Base-by-base conservation (phyloP, 2,329 filamentous ascomycete genomes). In the Fusarium mangiferae region DNA sequence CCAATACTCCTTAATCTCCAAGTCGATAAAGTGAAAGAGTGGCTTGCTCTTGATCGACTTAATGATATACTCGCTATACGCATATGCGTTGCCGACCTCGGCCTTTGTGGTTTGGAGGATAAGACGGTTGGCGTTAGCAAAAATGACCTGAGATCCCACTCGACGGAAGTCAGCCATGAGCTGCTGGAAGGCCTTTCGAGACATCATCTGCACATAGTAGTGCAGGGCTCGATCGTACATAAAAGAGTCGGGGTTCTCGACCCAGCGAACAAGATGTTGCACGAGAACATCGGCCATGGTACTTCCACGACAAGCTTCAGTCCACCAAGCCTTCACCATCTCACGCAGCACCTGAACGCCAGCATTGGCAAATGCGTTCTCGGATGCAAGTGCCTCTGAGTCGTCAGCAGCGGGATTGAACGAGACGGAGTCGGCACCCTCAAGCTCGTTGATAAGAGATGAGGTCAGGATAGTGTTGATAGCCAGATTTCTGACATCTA, bases 311-410 rank as follows among this genome's bases (percentile, higher is more conserved):
- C 94, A 96, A 11, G 96, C 97, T 82, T 99, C 96, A 2, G 92
- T 89, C 96, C 96, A 99, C 97, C 97, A 99, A 6, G 94, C 90
- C 82, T 98, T 98, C 76, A 99, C 96, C 95, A 99, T 98, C 78
- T 98, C 97, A 20, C 96, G 92, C 7, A 99, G 87, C 1, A 99
- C 96, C 12, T 92, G 89, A 9, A 98, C 93, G 62, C 95, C 94
- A 7, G 96, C 95, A 56, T 94, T 93, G n/a, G 96, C 92, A 80
- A 99, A 99, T 0, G 96, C 94, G 68, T 93, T 96, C 71, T 98
- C 95, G 0, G 95, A 94, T 70, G 94, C 93, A 12, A 97, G 89
- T 24, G 92, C 79, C 66, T 84, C 83, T 1, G 82, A 82, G 18
- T 83, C 83, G 49, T 84, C 83, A 10, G 79, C 82, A 4, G 83